Conservation (phyloP, 345 rosid species). For the Syzygium aromaticum region DNA sequence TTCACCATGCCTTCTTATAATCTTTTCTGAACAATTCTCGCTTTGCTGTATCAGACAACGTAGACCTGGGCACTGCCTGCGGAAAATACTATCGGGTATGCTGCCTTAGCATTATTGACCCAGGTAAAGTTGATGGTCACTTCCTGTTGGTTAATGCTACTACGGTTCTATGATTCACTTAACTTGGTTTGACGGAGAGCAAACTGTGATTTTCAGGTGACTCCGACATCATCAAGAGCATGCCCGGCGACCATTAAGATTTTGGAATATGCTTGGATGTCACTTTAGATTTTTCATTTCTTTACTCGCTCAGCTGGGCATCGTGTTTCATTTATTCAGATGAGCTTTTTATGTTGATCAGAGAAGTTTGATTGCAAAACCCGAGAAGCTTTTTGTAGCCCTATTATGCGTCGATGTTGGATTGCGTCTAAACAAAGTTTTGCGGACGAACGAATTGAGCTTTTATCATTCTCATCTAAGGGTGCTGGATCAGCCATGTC, state of each 20-base stretch:
- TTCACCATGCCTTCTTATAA: not conserved
- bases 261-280: not conserved
- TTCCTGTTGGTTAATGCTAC: not conserved
- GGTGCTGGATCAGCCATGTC: not conserved
- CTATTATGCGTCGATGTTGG: not conserved
- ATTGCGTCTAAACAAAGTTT: not conserved
- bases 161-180: not conserved
- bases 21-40: not conserved
- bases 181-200: not conserved
- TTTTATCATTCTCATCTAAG: not conserved
- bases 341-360: not conserved
- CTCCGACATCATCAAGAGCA: conserved; percentile 39
- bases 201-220: conserved; percentile 16
- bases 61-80: conserved; percentile 25
- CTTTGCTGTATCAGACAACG: conserved; percentile 17
- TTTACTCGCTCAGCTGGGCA: not conserved
- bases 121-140: conserved; percentile 7
- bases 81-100: conserved; percentile 31
- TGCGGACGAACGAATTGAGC: not conserved
- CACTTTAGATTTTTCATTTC: not conserved
- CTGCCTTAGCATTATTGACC: conserved; percentile 31
- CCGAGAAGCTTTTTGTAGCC: not conserved
- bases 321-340: not conserved
- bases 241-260: conserved; percentile 18
- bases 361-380: not conserved